Base-by-base conservation (phyloP, 2,329 filamentous ascomycete species). In the Hymenoscyphus occultus region DNA sequence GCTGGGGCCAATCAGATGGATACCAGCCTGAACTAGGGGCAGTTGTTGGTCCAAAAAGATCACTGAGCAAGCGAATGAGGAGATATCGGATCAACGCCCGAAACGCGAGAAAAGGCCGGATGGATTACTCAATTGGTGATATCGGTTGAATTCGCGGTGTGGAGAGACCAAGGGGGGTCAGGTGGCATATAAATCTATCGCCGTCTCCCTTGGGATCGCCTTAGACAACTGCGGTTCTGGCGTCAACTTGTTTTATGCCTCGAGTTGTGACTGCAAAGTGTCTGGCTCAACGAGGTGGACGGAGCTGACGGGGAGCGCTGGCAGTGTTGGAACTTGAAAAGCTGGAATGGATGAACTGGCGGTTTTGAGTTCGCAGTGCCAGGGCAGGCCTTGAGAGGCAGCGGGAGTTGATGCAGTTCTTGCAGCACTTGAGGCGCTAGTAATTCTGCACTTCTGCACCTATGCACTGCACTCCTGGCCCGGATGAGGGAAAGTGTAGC, bases 11-110 rank as follows among this genome's bases (percentile, higher is more conserved):
- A 35, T 32, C 19, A 16, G 32, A 39, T 16, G 54, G n/a, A n/a
- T 51, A 39, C 3, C 16, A 16, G 54, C 2, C 13, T 19, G 16
- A 22, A 32, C 16, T 22, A 28, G 59, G 40, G 62, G 28, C 28
- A 22, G 42, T 48, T 39, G 28, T 39, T 39, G 40, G 39, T n/a
- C 56, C 45, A 56, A 35, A 60, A 54, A 60, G 59, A 60, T 60
- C 59, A 12, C 5, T 45, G 39, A 28, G 35, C 60, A 62, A 39
- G 57, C 62, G 60, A 61, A 65, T 61, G 40, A 56, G 56, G 9
- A 62, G 60, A 60, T 45, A 40, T 42, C 63, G 60, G 40, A 56
- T 59, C 28, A 31, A 39, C 39, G 63, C 54, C 60, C 63, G 63
- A 65, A 59, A 65, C 63, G 56, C 63, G 63, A 59, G 14, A 60